Percentiles rank a stretch among this genome's conserved stretches.
Evolutionary conservation across 495 filamentous ascomycete genomes (phyloP).

Genomic region (Cudoniella acicularis): DNA sequence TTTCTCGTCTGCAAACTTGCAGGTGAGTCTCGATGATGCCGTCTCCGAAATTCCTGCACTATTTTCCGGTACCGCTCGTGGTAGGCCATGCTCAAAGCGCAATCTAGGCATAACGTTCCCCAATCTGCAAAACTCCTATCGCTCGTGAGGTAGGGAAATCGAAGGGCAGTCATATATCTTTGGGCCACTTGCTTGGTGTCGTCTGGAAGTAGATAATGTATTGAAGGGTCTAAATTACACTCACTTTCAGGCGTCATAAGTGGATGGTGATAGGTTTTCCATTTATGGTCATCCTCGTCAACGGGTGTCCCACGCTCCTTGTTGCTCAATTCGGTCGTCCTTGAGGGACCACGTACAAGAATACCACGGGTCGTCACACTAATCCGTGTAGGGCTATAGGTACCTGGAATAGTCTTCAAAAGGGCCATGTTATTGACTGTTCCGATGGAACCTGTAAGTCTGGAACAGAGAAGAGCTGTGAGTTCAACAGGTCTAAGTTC

Average conservation of each 20-base stretch:
- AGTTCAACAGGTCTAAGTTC: slow-evolving; percentile 6
- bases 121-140: not conserved
- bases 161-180: not conserved
- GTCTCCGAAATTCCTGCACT: not conserved
- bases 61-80: not conserved
- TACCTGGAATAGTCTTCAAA: not conserved
- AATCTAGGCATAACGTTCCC: not conserved
- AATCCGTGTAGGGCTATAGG: not conserved
- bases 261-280: slow-evolving; percentile 7
- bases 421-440: not conserved
- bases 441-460: not conserved
- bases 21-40: not conserved
- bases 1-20: not conserved
- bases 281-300: not conserved
- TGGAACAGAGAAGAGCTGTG: not conserved
- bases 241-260: not conserved
- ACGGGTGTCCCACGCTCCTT: not conserved
- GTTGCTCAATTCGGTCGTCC: too few relatives aligned
- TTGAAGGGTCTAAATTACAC: slow-evolving; percentile 6
- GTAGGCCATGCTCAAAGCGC: not conserved
- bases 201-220: not conserved
- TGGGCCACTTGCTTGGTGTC: not conserved
- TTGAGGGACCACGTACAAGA: too few relatives aligned
- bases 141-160: not conserved
- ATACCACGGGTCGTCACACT: too few relatives aligned